Evolutionary conservation across 225 moss, liverwort and hornwort genomes (phyloP), one percentile per base, ranked within the genome.

Genomic region (Takakia lepidozioides): DNA sequence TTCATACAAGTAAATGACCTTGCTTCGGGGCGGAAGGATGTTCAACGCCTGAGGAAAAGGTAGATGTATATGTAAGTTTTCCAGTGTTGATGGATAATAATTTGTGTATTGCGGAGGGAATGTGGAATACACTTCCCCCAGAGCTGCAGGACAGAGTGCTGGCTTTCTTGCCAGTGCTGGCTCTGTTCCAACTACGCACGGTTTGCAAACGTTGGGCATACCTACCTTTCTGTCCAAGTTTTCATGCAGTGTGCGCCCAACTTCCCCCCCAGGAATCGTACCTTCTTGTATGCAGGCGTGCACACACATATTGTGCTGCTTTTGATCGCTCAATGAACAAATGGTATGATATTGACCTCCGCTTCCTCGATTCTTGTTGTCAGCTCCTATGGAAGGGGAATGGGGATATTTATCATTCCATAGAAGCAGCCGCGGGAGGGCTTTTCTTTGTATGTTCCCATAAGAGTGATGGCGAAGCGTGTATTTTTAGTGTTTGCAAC

Each of bases 201-300:
- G 78, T 78, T n/a, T 78, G 78, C 73, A 78, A 69, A 46, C 69
- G 51, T 56, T 78, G 78, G 78, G 78, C 73, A 6, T 27, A 58
- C 32, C 28, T 73, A 18, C 69, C 69, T 2, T 44, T 52, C 16
- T 78, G 72, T 8, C 65, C 58, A 59, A 69, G 69, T 59, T 78
- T 78, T 11, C 51, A 35, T 21, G 69, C 63, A 47, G 29, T 73
- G 19, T 73, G 78, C 34, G 35, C 56, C 37, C 40, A 69, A 28
- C 38, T 73, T 8, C 58, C 30, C 39, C 69, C 69, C 7, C 69
- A 56, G 25, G 55, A 55, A 4, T 27, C 65, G 0, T 78, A 73
- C 48, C 65, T 78, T 34, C 78, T 78, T 28, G 42, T 78, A 8
- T 78, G 78, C 56, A 68, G 78, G 52, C 69, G 78, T 25, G 78